Evolutionary conservation across 305 asterid genomes (phyloP).

Genomic region (Fraxinus platypoda): DNA sequence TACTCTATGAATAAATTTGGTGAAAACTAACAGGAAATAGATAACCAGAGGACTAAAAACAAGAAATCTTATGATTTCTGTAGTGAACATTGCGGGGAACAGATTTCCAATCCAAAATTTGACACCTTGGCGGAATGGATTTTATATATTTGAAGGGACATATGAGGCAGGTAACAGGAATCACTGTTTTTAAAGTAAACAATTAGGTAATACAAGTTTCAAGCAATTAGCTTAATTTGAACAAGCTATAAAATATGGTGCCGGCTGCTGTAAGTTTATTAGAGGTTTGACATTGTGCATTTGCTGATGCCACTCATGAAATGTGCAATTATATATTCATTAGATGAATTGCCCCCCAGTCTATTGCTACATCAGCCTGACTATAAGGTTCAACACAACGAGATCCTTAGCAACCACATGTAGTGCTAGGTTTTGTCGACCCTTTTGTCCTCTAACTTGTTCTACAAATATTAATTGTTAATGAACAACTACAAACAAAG

Average conservation of each 20-base stretch:
- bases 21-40: slow-evolving; percentile 4
- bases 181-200: not conserved
- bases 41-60: slow-evolving; percentile 5
- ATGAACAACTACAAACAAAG: not conserved
- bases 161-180: not conserved
- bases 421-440: not conserved
- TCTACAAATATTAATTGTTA: not conserved
- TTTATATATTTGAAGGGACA: slow-evolving; percentile 22
- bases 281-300: not conserved
- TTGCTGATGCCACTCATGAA: not conserved
- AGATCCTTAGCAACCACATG: not conserved
- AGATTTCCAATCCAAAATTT: not conserved
- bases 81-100: not conserved
- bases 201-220: not conserved
- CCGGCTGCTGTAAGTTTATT: not conserved
- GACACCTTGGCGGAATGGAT: not conserved
- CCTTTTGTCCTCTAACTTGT: not conserved
- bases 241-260: not conserved
- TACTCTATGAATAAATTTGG: slow-evolving; percentile 2
- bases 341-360: not conserved
- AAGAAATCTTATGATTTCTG: not conserved
- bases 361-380: not conserved
- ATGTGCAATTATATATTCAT: not conserved
- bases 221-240: not conserved
- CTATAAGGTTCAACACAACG: not conserved